Base-by-base conservation (phyloP, 257 asterid species). In the Nicotiana knightiana region DNA sequence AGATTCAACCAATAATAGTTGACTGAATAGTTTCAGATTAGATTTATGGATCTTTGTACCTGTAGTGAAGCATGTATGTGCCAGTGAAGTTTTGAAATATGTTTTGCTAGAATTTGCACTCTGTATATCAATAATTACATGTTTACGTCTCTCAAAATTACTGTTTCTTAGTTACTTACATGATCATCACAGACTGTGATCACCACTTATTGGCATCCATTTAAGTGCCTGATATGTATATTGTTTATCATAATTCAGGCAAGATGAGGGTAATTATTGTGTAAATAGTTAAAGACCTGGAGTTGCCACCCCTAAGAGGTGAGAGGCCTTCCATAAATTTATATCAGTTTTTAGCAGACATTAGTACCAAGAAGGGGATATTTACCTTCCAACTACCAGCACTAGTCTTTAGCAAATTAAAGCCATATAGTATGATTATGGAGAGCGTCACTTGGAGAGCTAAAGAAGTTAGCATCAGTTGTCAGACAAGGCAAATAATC, bases 21-120 rank as follows among this genome's bases (percentile, higher is more conserved):
- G 79, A 79, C 70, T 57, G 24, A 82, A 78, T 70, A 83, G 6
- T 61, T 80, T 57, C 35, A 65, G 77, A 11, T 39, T 66, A 70
- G 83, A 61, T 63, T 26, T 4, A 53, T 53, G 62, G 33, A 73
- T 57, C 21, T 18, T 79, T 83, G 33, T 51, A 64, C 35, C 10
- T 30, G 79, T 59, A 18, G 28, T 82, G 55, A 46, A 58, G 71
- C 53, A 75, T 28, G 54, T 80, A 75, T 55, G 54, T 83, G 80
- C 82, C 75, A 21, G 66, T 80, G 71, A 62, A 43, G 28, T 46
- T 64, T 64, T 77, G 67, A 55, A 77, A 26, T 5, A 55, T 58
- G 81, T 5, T 28, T 51, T 62, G 18, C 68, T 28, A 53, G 32
- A 63, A n/a, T 63, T 61, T 37, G 32, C 63, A 37, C 76, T 21